A percentile compares a stretch with the other conserved stretches of the same genome.
phyloP scores from a whole-genome alignment of 139 green algal genomes.

The Micromonas commoda region DNA sequence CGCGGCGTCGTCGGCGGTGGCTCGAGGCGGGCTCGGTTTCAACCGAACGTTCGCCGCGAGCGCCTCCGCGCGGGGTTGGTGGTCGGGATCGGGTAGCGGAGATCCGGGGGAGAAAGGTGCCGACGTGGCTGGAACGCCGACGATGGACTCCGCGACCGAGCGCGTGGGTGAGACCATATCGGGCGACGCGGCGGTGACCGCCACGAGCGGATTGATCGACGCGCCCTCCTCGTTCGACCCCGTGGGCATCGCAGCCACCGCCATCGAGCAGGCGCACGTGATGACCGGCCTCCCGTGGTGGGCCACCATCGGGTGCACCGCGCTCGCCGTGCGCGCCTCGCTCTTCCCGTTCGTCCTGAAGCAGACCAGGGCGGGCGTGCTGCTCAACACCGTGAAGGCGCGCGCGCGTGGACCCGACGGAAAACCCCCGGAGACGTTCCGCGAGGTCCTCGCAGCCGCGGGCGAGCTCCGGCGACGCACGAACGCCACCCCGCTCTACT shows the following conservation, averaged over 20 bases:
- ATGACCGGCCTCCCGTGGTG: slow-evolving; percentile 11
- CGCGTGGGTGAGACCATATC: neutral
- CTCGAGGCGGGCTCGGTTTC: too few relatives aligned
- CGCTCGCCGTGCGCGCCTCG: neutral
- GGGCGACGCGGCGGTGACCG: neutral
- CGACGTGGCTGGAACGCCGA: too few relatives aligned
- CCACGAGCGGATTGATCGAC: neutral
- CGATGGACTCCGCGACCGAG: neutral
- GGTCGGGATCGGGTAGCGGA: too few relatives aligned
- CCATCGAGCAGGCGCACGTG: neutral
- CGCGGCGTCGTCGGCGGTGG: too few relatives aligned
- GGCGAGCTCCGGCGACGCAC: neutral
- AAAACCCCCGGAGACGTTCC: neutral
- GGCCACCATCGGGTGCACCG: neutral
- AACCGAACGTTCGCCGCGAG: too few relatives aligned
- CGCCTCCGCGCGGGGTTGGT: too few relatives aligned
- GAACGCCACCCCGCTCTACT: neutral
- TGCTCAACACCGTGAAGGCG: neutral
- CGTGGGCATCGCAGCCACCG: neutral
- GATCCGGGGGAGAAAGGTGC: neutral
- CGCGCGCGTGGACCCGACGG: neutral
- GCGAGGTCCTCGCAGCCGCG: neutral
- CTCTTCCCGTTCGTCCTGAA: neutral
- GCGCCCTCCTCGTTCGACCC: neutral
- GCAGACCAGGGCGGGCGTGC: neutral